phyloP scores from a whole-genome alignment of 208 protist species.

The Trypanosoma cruzi region DNA sequence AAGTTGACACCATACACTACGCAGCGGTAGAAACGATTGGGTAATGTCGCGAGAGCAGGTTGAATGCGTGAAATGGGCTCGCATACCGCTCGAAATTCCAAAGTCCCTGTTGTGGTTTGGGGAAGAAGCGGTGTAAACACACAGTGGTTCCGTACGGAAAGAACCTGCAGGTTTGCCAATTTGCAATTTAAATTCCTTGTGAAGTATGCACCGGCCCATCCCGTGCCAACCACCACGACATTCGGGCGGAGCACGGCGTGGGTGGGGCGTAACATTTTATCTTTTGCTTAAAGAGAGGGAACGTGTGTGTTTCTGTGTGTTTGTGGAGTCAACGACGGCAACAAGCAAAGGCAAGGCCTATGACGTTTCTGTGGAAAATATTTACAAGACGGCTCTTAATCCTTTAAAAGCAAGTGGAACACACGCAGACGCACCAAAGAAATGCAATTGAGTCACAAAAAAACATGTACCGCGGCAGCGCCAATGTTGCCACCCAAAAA shows the following conservation, averaged over 20 bases:
- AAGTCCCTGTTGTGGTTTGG: slow-evolving; percentile 89
- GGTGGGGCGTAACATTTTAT: slow-evolving; percentile 36
- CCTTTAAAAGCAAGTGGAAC: too few relatives aligned
- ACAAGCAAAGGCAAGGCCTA: background rate
- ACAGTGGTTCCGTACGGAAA: slow-evolving; percentile 93
- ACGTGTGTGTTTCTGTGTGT: background rate
- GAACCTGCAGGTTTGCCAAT: slow-evolving; percentile 84
- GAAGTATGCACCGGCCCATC: slow-evolving; percentile 90
- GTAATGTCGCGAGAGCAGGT: slow-evolving; percentile 79
- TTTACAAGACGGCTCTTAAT: too few relatives aligned
- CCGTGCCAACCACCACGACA: slow-evolving; percentile 90
- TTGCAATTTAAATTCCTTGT: slow-evolving; percentile 71
- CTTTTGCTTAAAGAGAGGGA: slow-evolving; percentile 1
- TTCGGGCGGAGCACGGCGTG: slow-evolving; percentile 63
- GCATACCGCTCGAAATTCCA: slow-evolving; percentile 91
- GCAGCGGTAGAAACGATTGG: slow-evolving; percentile 77
- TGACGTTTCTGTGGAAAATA: too few relatives aligned
- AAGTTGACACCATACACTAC: slow-evolving; percentile 85
- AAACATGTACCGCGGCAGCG: too few relatives aligned
- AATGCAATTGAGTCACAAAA: too few relatives aligned
- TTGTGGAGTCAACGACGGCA: background rate
- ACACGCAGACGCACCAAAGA: too few relatives aligned
- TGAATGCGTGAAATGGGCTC: slow-evolving; percentile 87
- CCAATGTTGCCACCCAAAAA: too few relatives aligned
- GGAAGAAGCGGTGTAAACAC: slow-evolving; percentile 96